These are phyloP conservation scores for Leccinum angustisporum DNA, from an alignment of 1,284 basidiomycete genomes.

Conservation along the genomic window DNA sequence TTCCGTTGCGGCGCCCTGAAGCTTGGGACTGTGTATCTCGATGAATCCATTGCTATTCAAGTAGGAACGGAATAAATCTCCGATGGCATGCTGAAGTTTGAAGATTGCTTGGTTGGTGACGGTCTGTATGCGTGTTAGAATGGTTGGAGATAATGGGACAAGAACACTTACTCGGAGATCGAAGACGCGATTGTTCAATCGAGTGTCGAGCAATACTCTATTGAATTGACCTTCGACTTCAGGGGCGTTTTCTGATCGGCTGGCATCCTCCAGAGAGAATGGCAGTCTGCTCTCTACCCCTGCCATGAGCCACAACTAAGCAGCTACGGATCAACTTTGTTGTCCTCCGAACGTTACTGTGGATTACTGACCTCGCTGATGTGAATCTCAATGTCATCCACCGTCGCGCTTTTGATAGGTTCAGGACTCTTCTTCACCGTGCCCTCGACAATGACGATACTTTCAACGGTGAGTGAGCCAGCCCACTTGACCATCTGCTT, in stretches of 20 bases:
- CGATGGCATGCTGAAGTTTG: constrained; percentile 86
- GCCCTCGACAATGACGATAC: constrained; percentile 89
- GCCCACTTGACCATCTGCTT: constrained; percentile 99
- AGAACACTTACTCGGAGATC: constrained; percentile 77
- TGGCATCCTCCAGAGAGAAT: constrained; percentile 93
- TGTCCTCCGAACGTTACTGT: not conserved
- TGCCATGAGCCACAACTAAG: constrained; percentile 77
- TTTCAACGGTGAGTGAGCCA: constrained; percentile 77
- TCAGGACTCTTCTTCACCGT: constrained; percentile 82
- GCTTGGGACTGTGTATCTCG: constrained; percentile 97
- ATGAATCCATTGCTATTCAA: constrained; percentile 78
- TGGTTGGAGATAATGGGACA: not conserved
- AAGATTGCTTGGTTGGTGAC: constrained; percentile 97
- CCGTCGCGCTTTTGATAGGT: constrained; percentile 87
- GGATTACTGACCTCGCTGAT: constrained; percentile 64
- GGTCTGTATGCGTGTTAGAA: constrained; percentile 53
- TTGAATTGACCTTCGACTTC: constrained; percentile 71
- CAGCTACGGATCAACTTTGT: constrained; percentile 6
- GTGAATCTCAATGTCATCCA: constrained; percentile 88
- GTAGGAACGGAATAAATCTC: constrained; percentile 87
- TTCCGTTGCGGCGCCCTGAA: constrained; percentile 97
- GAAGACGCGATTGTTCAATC: constrained; percentile 93
- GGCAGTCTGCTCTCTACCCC: constrained; percentile 80
- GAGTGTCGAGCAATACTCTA: constrained; percentile 85
- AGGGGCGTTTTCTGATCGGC: constrained; percentile 78